Evolutionary conservation across 768 basidiomycete species (phyloP).

Genomic region (Imleria badia): DNA sequence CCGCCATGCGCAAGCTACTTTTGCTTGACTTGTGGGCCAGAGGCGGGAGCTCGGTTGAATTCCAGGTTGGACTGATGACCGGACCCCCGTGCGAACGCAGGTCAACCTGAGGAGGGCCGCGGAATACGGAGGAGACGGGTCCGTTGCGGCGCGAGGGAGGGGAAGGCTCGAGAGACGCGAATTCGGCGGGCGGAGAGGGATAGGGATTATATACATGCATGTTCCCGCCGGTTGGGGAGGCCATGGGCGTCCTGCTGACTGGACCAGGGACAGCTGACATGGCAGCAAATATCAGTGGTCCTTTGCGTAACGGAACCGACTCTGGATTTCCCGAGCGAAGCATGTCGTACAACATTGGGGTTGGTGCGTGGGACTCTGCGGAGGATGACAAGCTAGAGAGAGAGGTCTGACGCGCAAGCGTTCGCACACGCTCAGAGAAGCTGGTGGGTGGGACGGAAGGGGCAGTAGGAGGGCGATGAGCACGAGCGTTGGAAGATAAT

Average conservation of each 20-base stretch:
- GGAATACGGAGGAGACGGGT: conserved; percentile 1
- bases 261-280: conserved; percentile 37
- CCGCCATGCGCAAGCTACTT: conserved; percentile 1
- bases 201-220: conserved; percentile 12
- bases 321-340: conserved; percentile 19
- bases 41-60: conserved; percentile 15
- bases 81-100: neutral
- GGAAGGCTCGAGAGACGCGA: conserved; percentile 5
- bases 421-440: conserved; percentile 14
- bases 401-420: conserved; percentile 9
- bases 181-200: conserved; percentile 31
- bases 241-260: neutral
- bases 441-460: conserved; percentile 21
- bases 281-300: conserved; percentile 65
- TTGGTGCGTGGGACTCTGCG: neutral
- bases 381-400: conserved; percentile 4
- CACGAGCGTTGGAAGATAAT: conserved; percentile 3
- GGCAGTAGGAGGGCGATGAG: conserved; percentile 8
- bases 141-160: neutral
- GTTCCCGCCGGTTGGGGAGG: conserved; percentile 13
- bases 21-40: conserved; percentile 19
- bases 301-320: conserved; percentile 36
- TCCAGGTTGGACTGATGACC: neutral
- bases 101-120: neutral
- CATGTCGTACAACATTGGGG: conserved; percentile 22